Evolutionary conservation across 352 stramenopile genomes (phyloP), one percentile per base, ranked within the genome.

Genomic region (Globisporangium cystogenes): DNA sequence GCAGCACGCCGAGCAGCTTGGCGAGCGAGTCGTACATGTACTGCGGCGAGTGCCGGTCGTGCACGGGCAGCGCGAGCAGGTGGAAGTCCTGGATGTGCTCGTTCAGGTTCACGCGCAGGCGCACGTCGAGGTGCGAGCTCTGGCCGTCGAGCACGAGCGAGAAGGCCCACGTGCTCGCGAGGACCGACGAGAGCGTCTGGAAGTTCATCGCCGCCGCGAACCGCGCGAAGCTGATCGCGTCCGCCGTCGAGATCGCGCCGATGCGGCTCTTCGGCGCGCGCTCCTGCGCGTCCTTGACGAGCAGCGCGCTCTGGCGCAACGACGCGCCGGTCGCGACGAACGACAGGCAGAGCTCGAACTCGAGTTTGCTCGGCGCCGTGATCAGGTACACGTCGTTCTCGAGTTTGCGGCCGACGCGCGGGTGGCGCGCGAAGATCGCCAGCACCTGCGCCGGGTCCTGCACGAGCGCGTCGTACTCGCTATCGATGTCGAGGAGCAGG

Each of bases 151-250:
- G 41, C 10, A 53, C 31, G 48, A 62, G 37, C 24, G 56, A 48
- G 35, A 62, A 62, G 26, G 56, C 56, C 48, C 49, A 62, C n/a
- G 50, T 24, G 21, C 7, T 4, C 37, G 52, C 35, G n/a, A 62
- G 27, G 15, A 53, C 40, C 24, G 48, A 42, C n/a, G 56, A 7
- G 24, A 62, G 29, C 10, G 52, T 39, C 43, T 62, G 56, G 37
- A 62, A 53, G 43, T 56, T 57, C 48, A 57, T 62, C 27, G 56
- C 56, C 12, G 21, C 39, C 7, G 50, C 56, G 23, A 53, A 44
- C 15, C 56, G 56, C 27, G 36, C 29, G 37, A 57, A 62, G n/a
- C 50, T 20, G 21, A 57, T 20, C 18, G 45, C 56, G 3, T 31
- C 51, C 5, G 37, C 41, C 8, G 31, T 39, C 24, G 49, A 33